These are phyloP conservation scores for Breviolum minutum DNA, from an alignment of 73 alveolate genomes.

Conservation along the genomic window DNA sequence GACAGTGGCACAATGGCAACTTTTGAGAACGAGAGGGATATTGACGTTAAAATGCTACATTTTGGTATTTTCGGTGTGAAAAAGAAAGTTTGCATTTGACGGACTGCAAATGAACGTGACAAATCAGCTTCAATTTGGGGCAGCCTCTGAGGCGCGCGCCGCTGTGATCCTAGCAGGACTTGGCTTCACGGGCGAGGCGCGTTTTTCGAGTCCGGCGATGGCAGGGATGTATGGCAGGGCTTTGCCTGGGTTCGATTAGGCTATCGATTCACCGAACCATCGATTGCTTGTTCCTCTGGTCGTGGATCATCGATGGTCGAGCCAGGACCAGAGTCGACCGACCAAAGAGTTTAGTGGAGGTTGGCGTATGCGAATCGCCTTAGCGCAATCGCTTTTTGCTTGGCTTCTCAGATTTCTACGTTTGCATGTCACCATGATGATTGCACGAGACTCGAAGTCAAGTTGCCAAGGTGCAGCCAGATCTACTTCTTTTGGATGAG, in stretches of 20 bases:
- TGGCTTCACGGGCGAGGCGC: slow-evolving; percentile 84
- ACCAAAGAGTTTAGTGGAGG: slow-evolving; percentile 96
- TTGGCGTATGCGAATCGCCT: slow-evolving; percentile 99
- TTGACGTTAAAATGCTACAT: too few relatives aligned
- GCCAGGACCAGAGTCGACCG: slow-evolving; percentile 84
- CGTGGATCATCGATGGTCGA: neutral
- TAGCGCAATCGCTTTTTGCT: slow-evolving; percentile 98
- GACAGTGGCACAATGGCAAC: too few relatives aligned
- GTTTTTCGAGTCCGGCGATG: neutral
- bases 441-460: too few relatives aligned
- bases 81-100: too few relatives aligned
- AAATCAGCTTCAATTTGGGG: too few relatives aligned
- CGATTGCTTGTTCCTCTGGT: neutral
- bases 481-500: slow-evolving; percentile 97
- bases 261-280: neutral
- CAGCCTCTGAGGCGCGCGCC: slow-evolving; percentile 55
- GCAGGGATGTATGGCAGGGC: neutral
- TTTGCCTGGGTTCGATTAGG: neutral
- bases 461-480: slow-evolving; percentile 97
- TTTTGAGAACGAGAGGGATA: too few relatives aligned
- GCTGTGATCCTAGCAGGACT: slow-evolving; percentile 89
- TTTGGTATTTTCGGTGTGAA: too few relatives aligned
- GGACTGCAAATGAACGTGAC: too few relatives aligned
- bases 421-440: neutral
- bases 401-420: neutral